These are phyloP conservation scores for Aspergillus clavatus DNA, from an alignment of 2,329 filamentous ascomycete species.

Conservation along the genomic window DNA sequence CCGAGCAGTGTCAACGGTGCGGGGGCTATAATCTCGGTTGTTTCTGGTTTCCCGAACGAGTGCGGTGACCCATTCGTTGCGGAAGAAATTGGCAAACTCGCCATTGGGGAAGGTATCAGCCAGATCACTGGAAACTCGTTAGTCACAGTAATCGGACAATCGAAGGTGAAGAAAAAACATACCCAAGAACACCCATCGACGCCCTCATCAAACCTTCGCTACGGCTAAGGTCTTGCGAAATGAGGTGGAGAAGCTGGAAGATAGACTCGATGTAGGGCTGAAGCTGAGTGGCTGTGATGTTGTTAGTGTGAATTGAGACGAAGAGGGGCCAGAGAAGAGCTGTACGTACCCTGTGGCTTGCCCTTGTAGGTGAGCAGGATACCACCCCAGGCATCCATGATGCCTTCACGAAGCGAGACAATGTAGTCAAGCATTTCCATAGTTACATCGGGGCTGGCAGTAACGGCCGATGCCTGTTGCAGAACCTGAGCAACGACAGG, in stretches of 20 bases:
- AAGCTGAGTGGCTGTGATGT: constrained; percentile 58
- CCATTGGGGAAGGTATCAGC: constrained; percentile 90
- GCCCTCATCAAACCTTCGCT: constrained; percentile 88
- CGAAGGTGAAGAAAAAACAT: constrained; percentile 35
- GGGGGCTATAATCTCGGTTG: constrained; percentile 77
- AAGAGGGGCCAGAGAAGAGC: neutral
- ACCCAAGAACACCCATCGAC: constrained; percentile 98
- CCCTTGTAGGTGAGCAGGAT: constrained; percentile 92
- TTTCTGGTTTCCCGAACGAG: constrained; percentile 90
- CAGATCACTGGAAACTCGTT: constrained; percentile 62
- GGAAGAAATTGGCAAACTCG: constrained; percentile 78
- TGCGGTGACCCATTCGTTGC: constrained; percentile 79
- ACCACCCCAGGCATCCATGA: constrained; percentile 98
- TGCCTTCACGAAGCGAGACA: constrained; percentile 88
- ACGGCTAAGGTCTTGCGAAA: constrained; percentile 77
- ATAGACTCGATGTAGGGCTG: constrained; percentile 77
- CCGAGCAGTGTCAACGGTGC: constrained; percentile 89
- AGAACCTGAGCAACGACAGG: constrained; percentile 88
- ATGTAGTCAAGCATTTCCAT: constrained; percentile 98
- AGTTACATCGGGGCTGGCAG: constrained; percentile 69
- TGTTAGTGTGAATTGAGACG: constrained; percentile 7
- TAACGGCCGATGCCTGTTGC: constrained; percentile 84
- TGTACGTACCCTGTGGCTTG: constrained; percentile 41
- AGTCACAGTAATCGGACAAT: neutral
- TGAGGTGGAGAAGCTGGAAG: constrained; percentile 77